These are phyloP conservation scores for Aspergillus asperescens DNA, from an alignment of 495 filamentous ascomycete genomes.

Conservation along the genomic window DNA sequence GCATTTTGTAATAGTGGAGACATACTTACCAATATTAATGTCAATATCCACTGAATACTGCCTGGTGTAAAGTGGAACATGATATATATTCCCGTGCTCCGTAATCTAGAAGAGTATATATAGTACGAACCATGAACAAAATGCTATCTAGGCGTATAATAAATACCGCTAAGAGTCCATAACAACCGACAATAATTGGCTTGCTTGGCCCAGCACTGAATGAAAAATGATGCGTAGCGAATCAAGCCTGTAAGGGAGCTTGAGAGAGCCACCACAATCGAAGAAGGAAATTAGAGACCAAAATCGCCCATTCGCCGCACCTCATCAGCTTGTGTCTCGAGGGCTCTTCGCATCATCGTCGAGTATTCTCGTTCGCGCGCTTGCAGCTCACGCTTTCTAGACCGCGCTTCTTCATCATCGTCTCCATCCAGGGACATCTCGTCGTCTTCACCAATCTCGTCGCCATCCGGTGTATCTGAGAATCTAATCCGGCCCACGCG, in stretches of 20 bases:
- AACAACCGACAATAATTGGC: neutral
- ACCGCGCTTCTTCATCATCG: slow-evolving; percentile 36
- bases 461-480: slow-evolving; percentile 39
- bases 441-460: slow-evolving; percentile 42
- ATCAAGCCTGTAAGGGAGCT: neutral
- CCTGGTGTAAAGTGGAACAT: neutral
- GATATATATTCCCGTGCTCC: neutral
- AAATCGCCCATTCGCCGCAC: slow-evolving; percentile 70
- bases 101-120: slow-evolving; percentile 1
- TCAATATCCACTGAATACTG: too few species aligned
- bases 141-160: neutral
- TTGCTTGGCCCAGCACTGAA: neutral
- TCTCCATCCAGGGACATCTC: slow-evolving; percentile 33
- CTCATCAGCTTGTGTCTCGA: slow-evolving; percentile 78
- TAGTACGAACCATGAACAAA: neutral
- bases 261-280: neutral
- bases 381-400: slow-evolving; percentile 34
- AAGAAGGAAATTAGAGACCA: slow-evolving; percentile 28
- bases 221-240: neutral
- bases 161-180: neutral
- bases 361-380: slow-evolving; percentile 54
- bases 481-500: slow-evolving; percentile 67
- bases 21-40: too few species aligned
- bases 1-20: too few species aligned
- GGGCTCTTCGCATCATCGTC: slow-evolving; percentile 63